A percentile compares a stretch with the other conserved stretches of the same genome.
Evolutionary conservation across 805 yeast species (phyloP).

Genomic region (Candida boleticola): DNA sequence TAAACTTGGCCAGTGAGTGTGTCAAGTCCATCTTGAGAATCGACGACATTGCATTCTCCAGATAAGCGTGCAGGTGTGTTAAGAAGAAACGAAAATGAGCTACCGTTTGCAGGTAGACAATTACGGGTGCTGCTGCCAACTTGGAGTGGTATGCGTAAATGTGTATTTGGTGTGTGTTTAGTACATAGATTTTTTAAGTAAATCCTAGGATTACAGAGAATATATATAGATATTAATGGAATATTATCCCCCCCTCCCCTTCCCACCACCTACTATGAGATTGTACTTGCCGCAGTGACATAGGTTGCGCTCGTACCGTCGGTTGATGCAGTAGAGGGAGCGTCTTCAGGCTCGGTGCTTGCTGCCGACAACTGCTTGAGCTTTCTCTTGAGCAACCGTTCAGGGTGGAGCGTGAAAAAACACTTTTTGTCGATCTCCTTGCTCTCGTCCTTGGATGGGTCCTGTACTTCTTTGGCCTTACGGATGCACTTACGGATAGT

Average conservation of each 20-base stretch:
- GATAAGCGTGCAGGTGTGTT: constrained; percentile 46
- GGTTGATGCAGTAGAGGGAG: background rate
- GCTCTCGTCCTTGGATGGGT: constrained; percentile 60
- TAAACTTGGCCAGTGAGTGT: constrained; percentile 92
- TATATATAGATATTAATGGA: background rate
- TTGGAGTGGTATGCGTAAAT: no score
- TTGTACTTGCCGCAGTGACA: no score
- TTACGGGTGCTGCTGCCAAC: no score
- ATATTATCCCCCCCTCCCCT: no score
- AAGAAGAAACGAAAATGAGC: constrained; percentile 1
- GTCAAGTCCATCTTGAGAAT: constrained; percentile 94
- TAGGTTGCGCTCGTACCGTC: no score
- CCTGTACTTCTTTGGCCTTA: constrained; percentile 38
- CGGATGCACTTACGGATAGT: constrained; percentile 50
- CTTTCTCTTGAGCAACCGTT: constrained; percentile 46
- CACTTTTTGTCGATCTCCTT: constrained; percentile 61
- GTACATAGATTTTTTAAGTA: no score
- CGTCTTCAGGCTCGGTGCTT: background rate
- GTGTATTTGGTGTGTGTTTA: no score
- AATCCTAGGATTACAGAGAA: background rate
- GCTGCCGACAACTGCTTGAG: constrained; percentile 7
- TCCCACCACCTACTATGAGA: no score
- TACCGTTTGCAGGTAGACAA: no score
- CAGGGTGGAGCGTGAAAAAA: constrained; percentile 62
- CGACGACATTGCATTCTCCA: constrained; percentile 93